Base-by-base conservation (phyloP, 495 filamentous ascomycete genomes). In the Aspergillus indologenus region DNA sequence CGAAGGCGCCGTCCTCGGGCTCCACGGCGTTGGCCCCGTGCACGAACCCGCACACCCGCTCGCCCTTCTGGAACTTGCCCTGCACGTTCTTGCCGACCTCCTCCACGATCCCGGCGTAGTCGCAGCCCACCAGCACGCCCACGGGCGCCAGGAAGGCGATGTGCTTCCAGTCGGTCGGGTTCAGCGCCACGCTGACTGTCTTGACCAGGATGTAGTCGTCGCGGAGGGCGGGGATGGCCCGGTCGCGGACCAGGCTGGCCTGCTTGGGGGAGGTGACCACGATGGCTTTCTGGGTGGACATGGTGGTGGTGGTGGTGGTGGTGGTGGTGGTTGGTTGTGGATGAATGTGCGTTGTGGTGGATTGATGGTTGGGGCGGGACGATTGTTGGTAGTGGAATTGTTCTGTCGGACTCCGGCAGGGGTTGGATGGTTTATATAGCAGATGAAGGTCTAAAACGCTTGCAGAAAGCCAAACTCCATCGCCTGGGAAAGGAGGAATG, bases 111-210 rank as follows among this genome's bases (percentile, higher is more conserved):
- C 48, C 48, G 23, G 48, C 23, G 23, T 51, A 51, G 48, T 51
- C 48, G 23, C 48, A 51, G 4, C 48, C 48, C 24, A 51, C 22
- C 14, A 51, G 23, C 6, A 29, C 21, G 48, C 48, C 48, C 22
- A 3, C 6, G 23, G 48, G 48, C 3, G 48, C 48, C 4, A 51
- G 48, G 24, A 18, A 51, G 23, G 48, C 48, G 15, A 51, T 31
- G 48, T 51, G 48, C 24, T 51, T 51, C 48, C 48, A 51, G 48
- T 51, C 48, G 9, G 48, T 51, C 23, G 48, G 48, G 24, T 51
- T 51, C 1, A 51, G 48, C 15, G 48, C 48, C 23, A 51, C 48
- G 48, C 48, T 51, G 24, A 51, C 48, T 5, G 23, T 31, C 24
- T 51, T 51, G 23, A 51, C 23, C 19, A 51, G 48, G 48, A 51